These are phyloP conservation scores for Boletus reticuloceps DNA, from an alignment of 768 basidiomycete species.

Conservation along the genomic window DNA sequence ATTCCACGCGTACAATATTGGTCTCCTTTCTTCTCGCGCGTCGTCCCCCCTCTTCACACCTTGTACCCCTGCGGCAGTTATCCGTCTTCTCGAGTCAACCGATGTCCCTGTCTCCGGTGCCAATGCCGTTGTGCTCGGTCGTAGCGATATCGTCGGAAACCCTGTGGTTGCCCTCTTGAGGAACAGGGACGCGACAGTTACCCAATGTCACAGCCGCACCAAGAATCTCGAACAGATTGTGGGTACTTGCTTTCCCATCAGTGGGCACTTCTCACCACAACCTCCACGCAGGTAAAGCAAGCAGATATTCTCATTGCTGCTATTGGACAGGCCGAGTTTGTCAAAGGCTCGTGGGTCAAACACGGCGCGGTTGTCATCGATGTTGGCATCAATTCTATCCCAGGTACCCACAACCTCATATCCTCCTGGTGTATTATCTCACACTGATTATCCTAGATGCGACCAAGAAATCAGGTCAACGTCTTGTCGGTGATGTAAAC, in stretches of 20 bases:
- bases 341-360: slow-evolving; percentile 95
- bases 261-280: slow-evolving; percentile 1
- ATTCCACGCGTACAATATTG: slow-evolving; percentile 98
- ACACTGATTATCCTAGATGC: slow-evolving; percentile 48
- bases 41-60: slow-evolving; percentile 88
- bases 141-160: slow-evolving; percentile 96
- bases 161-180: slow-evolving; percentile 91
- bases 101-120: slow-evolving; percentile 73
- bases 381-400: slow-evolving; percentile 95
- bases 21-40: slow-evolving; percentile 88
- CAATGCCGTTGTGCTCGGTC: slow-evolving; percentile 88
- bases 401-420: slow-evolving; percentile 48
- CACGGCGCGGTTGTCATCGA: slow-evolving; percentile 94
- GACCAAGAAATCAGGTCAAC: slow-evolving; percentile 91
- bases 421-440: not conserved
- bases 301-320: slow-evolving; percentile 96
- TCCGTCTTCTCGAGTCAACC: slow-evolving; percentile 88
- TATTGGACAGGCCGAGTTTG: slow-evolving; percentile 89
- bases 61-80: slow-evolving; percentile 93
- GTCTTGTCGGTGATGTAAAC: slow-evolving; percentile 95
- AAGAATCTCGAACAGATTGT: slow-evolving; percentile 79
- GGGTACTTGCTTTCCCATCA: slow-evolving; percentile 28
- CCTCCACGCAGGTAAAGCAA: slow-evolving; percentile 57
- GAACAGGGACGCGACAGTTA: slow-evolving; percentile 91
- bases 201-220: slow-evolving; percentile 94